A percentile compares a stretch with the other conserved stretches of the same genome.
phyloP scores from a whole-genome alignment of 2,329 filamentous ascomycete species.

The Phyllosticta capitalensis region DNA sequence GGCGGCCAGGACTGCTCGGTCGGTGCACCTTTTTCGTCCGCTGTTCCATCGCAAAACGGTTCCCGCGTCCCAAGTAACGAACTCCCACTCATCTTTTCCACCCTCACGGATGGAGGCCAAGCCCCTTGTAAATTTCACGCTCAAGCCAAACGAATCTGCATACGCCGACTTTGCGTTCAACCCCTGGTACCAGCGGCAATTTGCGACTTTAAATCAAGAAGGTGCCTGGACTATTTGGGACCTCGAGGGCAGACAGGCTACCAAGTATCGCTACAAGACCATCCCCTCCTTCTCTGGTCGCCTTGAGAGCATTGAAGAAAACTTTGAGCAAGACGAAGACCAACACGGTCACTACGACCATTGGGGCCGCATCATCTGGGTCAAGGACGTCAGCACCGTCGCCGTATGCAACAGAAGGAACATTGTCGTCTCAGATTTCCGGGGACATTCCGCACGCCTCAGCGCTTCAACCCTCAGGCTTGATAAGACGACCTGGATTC shows the following conservation, averaged over 20 bases:
- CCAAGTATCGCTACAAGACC: background rate
- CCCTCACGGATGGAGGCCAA: conserved; percentile 48
- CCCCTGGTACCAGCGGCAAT: conserved; percentile 49
- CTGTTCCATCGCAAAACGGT: conserved; percentile 14
- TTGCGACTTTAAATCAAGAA: conserved; percentile 55
- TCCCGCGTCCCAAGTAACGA: conserved; percentile 3
- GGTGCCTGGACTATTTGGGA: conserved; percentile 61
- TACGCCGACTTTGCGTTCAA: conserved; percentile 60
- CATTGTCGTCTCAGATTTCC: conserved; percentile 28
- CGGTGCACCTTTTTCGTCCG: conserved; percentile 33
- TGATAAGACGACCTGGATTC: conserved; percentile 36
- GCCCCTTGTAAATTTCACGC: conserved; percentile 44
- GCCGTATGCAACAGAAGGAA: conserved; percentile 43
- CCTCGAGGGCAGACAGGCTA: conserved; percentile 1
- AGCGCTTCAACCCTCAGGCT: conserved; percentile 20
- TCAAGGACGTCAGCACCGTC: conserved; percentile 38
- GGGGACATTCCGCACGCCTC: conserved; percentile 15
- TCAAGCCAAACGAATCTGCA: conserved; percentile 40
- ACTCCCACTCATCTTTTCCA: conserved; percentile 16
- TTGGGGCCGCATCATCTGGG: conserved; percentile 43
- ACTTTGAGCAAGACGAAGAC: conserved; percentile 25
- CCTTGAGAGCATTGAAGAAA: background rate
- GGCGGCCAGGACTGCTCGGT: conserved; percentile 37
- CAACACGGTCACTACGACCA: conserved; percentile 33
- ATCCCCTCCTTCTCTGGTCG: conserved; percentile 12